Evolutionary conservation across 805 yeast species (phyloP), one percentile per base, ranked within the genome.

Genomic region (Candida easanensis): DNA sequence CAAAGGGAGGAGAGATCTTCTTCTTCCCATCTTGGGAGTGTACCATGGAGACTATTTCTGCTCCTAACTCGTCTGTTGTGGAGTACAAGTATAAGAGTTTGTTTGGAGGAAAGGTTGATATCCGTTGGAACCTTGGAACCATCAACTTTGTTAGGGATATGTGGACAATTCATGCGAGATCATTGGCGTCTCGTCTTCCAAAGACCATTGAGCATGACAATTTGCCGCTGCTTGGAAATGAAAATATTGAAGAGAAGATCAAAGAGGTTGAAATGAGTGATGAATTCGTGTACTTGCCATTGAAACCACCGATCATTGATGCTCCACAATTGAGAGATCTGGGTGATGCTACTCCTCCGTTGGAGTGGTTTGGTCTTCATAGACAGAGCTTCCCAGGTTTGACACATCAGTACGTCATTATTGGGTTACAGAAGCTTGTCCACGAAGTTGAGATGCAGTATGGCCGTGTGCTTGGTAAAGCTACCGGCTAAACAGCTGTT

Each of bases 291-390:
- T 88, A 88, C 53, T 54, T 71, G 25, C 78, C 98, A 0, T 57
- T 86, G 10, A 79, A 74, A 28, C 85, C 84, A 10, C 96, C 97
- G 0, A 70, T 77, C 6, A 88, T 93, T 28, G 95, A 86, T 48
- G 86, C 93, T 16, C 98, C 98, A 2, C 91, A 84, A 52, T 69
- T 93, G 56, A 81, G 80, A 56, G 98, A 93, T 57, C 71, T 93
- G 55, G 98, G 99, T 20, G 90, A 84, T 64, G 98, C 97, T 1
- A 93, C 99, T 0, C 99, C 99, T 1, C 99, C 99, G 2, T 66
- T 93, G 45, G 99, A 93, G 61, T 93, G 99, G 99, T 86, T 93
- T 68, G 99, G 99, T 2, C 71, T 93, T 23, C 93, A 93, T 61
- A 74, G 98, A 51, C 77, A 84, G 54, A 79, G 82, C 51, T 80